Conservation (phyloP, 345 rosid genomes). For the Angophora floribunda region DNA sequence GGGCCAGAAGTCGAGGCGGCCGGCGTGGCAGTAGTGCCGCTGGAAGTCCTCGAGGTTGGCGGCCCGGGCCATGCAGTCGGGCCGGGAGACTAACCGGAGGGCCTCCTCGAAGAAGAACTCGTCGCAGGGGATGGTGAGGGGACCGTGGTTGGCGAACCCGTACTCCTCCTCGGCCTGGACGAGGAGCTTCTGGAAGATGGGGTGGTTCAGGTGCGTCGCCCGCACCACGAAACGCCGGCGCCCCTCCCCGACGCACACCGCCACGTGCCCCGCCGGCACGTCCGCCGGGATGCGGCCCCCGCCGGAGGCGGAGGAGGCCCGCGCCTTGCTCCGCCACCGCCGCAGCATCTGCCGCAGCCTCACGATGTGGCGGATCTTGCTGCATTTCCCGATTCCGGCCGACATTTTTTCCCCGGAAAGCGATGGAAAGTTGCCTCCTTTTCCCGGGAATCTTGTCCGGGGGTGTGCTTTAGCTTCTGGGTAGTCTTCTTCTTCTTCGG, state of each 20-base stretch:
- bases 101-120: slow-evolving; percentile 78
- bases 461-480: background rate
- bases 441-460: background rate
- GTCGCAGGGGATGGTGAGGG: slow-evolving; percentile 81
- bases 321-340: slow-evolving; percentile 85
- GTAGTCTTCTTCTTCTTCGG: background rate
- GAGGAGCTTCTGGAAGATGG: slow-evolving; percentile 56
- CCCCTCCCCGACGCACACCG: slow-evolving; percentile 58
- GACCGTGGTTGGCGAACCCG: slow-evolving; percentile 78
- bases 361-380: slow-evolving; percentile 91
- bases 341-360: slow-evolving; percentile 79
- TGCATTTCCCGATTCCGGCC: slow-evolving; percentile 57
- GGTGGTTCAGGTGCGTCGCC: slow-evolving; percentile 89
- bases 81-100: slow-evolving; percentile 52
- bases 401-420: slow-evolving; percentile 30
- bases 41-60: slow-evolving; percentile 47
- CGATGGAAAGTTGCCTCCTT: background rate
- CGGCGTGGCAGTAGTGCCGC: slow-evolving; percentile 42
- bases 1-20: slow-evolving; percentile 44
- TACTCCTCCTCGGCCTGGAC: slow-evolving; percentile 80
- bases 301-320: slow-evolving; percentile 13
- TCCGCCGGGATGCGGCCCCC: slow-evolving; percentile 46
- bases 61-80: slow-evolving; percentile 44
- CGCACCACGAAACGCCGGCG: slow-evolving; percentile 77
- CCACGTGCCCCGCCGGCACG: slow-evolving; percentile 96